phyloP scores from a whole-genome alignment of 1,139 yeast species.

The Zygosaccharomyces sapae region DNA sequence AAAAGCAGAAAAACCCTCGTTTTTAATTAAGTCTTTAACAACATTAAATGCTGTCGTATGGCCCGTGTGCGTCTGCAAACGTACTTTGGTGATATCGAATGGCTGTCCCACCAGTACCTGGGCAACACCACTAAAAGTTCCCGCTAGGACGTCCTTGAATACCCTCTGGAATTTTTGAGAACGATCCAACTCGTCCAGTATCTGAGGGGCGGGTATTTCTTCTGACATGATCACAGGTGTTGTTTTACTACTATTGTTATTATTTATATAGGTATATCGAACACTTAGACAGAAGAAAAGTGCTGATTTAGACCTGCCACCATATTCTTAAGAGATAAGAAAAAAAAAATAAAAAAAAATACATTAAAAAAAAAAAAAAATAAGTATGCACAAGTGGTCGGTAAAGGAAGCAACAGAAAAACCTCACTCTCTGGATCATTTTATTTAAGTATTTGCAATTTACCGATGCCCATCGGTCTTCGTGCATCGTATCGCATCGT shows the following conservation, averaged over 20 bases:
- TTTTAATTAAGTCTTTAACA: conserved; percentile 57
- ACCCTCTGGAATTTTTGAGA: conserved; percentile 44
- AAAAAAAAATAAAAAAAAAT: no score
- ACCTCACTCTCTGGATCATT: no score
- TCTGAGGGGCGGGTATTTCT: conserved; percentile 23
- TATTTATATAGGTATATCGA: no score
- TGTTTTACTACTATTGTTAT: no score
- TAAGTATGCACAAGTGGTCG: no score
- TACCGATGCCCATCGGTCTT: not conserved
- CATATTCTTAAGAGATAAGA: no score
- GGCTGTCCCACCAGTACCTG: conserved; percentile 97
- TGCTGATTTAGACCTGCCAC: no score
- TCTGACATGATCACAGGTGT: conserved; percentile 20
- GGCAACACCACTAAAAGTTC: conserved; percentile 90
- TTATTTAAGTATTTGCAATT: not conserved
- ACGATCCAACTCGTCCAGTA: conserved; percentile 20
- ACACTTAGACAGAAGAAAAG: no score
- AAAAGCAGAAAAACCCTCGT: conserved; percentile 78
- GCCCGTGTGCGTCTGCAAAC: conserved; percentile 79
- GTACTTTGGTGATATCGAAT: conserved; percentile 88
- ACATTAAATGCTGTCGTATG: conserved; percentile 72
- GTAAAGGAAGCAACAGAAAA: no score
- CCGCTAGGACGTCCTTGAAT: conserved; percentile 77
- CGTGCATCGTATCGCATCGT: not conserved
- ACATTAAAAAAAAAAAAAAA: no score